Evolutionary conservation across 805 yeast genomes (phyloP).

Genomic region (Schwanniomyces occidentalis): DNA sequence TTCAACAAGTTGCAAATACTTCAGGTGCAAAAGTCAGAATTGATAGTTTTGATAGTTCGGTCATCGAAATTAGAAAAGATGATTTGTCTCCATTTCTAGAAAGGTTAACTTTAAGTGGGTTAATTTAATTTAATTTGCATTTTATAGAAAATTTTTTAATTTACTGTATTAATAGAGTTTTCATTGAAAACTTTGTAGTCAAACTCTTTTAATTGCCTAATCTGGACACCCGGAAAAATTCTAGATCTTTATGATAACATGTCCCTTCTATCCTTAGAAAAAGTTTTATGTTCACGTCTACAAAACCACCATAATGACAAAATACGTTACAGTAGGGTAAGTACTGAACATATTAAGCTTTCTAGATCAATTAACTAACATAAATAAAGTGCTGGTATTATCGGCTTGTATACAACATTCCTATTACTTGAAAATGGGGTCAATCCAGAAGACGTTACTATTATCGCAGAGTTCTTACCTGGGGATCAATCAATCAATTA

Average conservation of each 20-base stretch:
- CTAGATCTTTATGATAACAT: too few species aligned
- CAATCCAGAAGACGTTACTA: constrained; percentile 39
- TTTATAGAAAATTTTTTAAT: too few species aligned
- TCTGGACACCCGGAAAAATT: constrained; percentile 26
- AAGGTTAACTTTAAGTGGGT: constrained; percentile 72
- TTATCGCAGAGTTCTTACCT: constrained; percentile 68
- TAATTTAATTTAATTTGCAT: constrained; percentile 29
- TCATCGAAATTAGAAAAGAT: constrained; percentile 84
- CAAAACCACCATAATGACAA: constrained; percentile 15
- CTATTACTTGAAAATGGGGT: constrained; percentile 5
- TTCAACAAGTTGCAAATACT: constrained; percentile 79
- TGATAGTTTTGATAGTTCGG: constrained; percentile 93
- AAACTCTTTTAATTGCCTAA: too few species aligned
- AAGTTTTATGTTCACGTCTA: too few species aligned
- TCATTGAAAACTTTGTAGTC: too few species aligned
- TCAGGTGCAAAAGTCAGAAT: constrained; percentile 88
- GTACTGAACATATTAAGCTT: constrained; percentile 9
- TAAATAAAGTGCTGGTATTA: constrained; percentile 3
- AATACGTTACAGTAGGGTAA: constrained; percentile 4
- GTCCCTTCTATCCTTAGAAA: too few species aligned
- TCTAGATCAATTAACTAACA: constrained; percentile 2
- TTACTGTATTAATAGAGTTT: too few species aligned
- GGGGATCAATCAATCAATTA: constrained; percentile 76
- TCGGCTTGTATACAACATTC: constrained; percentile 8
- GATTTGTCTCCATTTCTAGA: constrained; percentile 89